phyloP scores from a whole-genome alignment of 129 eudicot genomes.

The Scalesia atractyloides region DNA sequence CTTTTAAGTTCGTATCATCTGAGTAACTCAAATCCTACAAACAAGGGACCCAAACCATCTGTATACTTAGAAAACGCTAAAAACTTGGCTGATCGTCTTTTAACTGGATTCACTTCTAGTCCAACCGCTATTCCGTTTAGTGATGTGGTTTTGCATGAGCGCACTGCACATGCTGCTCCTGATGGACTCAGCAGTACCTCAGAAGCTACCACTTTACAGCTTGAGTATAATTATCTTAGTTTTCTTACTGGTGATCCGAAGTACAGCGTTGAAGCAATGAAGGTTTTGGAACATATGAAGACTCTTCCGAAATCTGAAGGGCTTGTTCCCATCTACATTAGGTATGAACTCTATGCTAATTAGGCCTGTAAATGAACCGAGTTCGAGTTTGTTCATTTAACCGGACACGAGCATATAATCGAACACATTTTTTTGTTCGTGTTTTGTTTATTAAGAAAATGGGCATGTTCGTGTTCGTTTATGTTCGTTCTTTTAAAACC shows the following conservation, averaged over 20 bases:
- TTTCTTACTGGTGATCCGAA: constrained; percentile 79
- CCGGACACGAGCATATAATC: too few species aligned
- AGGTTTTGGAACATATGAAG: constrained; percentile 89
- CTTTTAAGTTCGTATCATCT: constrained; percentile 97
- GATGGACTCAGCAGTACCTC: constrained; percentile 96
- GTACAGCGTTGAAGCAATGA: constrained; percentile 79
- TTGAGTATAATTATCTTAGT: constrained; percentile 92
- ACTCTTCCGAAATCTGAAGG: constrained; percentile 87
- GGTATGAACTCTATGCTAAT: constrained; percentile 41
- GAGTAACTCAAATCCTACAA: constrained; percentile 47
- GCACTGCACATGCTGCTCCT: constrained; percentile 82
- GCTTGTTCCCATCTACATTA: constrained; percentile 89
- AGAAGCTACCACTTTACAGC: constrained; percentile 90
- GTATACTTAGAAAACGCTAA: constrained; percentile 83
- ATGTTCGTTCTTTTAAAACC: too few species aligned
- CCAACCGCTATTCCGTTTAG: constrained; percentile 89
- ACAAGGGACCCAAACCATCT: constrained; percentile 67
- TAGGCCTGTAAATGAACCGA: not conserved
- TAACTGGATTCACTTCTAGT: constrained; percentile 81
- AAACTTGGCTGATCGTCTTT: constrained; percentile 77
- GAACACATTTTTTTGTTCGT: too few species aligned
- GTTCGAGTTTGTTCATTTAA: too few species aligned
- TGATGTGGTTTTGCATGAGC: constrained; percentile 81
- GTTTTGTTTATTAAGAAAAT: too few species aligned
- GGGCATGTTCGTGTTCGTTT: too few species aligned